Conservation (phyloP, 1,284 basidiomycete species). For the Sanghuangporus baumii region DNA sequence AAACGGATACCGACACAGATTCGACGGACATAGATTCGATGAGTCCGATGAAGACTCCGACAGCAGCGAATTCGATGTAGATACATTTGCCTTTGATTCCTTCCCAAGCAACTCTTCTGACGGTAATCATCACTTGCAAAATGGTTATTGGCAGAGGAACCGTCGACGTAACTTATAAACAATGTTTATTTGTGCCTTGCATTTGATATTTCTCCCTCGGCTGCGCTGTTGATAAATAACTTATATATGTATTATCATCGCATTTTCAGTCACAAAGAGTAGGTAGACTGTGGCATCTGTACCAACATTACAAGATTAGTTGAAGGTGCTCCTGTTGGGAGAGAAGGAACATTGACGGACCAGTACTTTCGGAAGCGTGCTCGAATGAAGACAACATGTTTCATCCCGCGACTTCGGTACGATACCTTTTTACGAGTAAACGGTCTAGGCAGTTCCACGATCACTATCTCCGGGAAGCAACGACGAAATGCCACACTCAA, state of each 20-base stretch:
- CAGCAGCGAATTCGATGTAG: conserved; percentile 54
- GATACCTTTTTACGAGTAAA: no score
- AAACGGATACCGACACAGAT: conserved; percentile 19
- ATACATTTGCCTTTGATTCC: conserved; percentile 68
- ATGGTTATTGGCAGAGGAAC: conserved; percentile 3
- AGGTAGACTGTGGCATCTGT: no score
- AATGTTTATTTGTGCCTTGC: not conserved
- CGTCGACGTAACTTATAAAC: conserved; percentile 7
- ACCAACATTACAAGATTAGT: no score
- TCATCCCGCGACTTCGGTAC: no score
- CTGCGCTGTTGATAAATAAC: not conserved
- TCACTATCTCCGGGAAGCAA: no score
- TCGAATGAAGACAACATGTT: no score
- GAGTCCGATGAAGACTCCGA: conserved; percentile 37
- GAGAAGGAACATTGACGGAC: no score
- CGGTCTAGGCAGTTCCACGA: no score
- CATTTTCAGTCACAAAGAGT: no score
- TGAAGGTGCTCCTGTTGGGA: no score
- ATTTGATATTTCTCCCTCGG: not conserved
- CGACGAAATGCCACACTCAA: not conserved
- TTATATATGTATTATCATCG: not conserved
- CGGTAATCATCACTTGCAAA: conserved; percentile 20
- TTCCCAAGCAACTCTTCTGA: conserved; percentile 36
- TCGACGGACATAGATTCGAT: conserved; percentile 30
- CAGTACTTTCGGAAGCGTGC: no score